A percentile compares a stretch with the other conserved stretches of the same genome.
These are phyloP conservation scores for Epichloe coenophiala DNA, from an alignment of 2,329 filamentous ascomycete species.

Conservation along the genomic window DNA sequence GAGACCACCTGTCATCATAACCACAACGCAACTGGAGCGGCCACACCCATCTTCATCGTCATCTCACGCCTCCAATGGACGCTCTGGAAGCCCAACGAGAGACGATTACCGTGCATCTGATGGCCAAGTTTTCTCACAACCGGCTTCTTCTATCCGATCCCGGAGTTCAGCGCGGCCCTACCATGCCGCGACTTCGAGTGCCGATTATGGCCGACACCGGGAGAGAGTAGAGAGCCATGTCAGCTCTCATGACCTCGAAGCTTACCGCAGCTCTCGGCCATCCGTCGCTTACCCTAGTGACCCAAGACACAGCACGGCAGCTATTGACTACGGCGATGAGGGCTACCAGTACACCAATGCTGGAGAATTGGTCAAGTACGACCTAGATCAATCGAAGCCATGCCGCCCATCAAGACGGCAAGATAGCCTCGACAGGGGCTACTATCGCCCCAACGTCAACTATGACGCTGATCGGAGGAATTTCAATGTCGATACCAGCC, in stretches of 20 bases:
- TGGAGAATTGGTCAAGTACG: constrained; percentile 46
- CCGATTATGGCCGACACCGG: constrained; percentile 35
- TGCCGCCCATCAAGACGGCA: constrained; percentile 26
- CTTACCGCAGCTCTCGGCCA: constrained; percentile 33
- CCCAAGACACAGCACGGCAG: constrained; percentile 28
- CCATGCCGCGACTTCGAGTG: constrained; percentile 35
- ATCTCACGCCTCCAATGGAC: constrained; percentile 24
- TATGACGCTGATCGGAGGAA: constrained; percentile 31
- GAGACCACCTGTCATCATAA: constrained; percentile 43
- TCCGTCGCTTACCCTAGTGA: constrained; percentile 31
- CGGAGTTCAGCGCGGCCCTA: constrained; percentile 34
- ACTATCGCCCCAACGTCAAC: constrained; percentile 42
- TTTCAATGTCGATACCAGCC: constrained; percentile 32
- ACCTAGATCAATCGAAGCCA: constrained; percentile 38
- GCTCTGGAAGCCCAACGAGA: constrained; percentile 32
- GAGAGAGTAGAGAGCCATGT: constrained; percentile 34
- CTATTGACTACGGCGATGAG: constrained; percentile 42
- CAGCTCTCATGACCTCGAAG: constrained; percentile 26
- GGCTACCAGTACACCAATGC: constrained; percentile 53
- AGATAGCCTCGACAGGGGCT: constrained; percentile 42
- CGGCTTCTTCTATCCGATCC: constrained; percentile 42
- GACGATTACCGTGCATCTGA: constrained; percentile 41
- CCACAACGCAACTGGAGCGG: constrained; percentile 33
- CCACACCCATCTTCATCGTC: constrained; percentile 25
- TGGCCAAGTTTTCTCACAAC: constrained; percentile 38